Conservation (phyloP, 2,329 filamentous ascomycete species). For the Botryotinia calthae region DNA sequence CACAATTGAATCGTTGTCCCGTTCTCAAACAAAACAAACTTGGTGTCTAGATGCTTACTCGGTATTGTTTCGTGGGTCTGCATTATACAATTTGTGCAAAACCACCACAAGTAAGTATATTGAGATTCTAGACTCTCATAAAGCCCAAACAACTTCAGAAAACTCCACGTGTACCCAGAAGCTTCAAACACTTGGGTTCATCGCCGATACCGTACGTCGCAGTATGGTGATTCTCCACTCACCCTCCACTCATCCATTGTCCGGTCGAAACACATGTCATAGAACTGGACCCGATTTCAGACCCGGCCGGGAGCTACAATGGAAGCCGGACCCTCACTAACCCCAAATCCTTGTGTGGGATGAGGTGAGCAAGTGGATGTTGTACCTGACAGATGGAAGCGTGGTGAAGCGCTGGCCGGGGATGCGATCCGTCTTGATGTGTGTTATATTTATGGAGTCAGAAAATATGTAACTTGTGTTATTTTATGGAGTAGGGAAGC, state of each 20-base stretch:
- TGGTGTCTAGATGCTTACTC: conserved; percentile 5
- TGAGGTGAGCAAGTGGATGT: conserved; percentile 10
- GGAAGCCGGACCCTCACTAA: neutral
- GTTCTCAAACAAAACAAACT: neutral
- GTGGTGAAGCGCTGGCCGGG: conserved; percentile 14
- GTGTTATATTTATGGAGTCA: conserved; percentile 14
- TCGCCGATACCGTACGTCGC: neutral
- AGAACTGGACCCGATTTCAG: conserved; percentile 9
- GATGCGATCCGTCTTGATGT: conserved; percentile 5
- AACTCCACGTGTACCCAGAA: conserved; percentile 11
- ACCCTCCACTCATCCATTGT: neutral
- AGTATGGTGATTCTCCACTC: neutral
- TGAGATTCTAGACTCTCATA: neutral
- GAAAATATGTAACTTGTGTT: neutral
- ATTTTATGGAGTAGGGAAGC: neutral
- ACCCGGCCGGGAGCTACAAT: neutral
- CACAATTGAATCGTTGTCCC: conserved; percentile 2
- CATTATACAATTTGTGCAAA: neutral
- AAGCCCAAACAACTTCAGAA: neutral
- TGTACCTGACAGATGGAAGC: conserved; percentile 15
- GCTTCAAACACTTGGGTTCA: neutral
- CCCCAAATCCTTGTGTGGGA: neutral
- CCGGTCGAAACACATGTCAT: conserved; percentile 4
- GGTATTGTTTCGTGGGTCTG: neutral
- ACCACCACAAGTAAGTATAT: neutral